phyloP scores from a whole-genome alignment of 164 flowering plant species.

The Chloranthus sessilifolius region DNA sequence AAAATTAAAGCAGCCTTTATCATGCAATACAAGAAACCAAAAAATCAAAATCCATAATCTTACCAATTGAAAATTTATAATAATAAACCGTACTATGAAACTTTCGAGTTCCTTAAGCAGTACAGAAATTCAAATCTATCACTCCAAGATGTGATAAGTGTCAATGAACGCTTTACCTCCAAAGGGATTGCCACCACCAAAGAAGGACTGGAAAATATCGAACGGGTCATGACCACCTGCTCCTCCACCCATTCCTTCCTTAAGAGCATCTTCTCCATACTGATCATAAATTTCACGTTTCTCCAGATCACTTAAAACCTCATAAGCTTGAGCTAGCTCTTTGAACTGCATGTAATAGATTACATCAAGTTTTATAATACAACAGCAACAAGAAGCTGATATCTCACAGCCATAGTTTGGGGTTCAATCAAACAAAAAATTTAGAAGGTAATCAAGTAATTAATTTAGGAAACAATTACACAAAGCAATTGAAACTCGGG shows the following conservation, averaged over 20 bases:
- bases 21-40: no score
- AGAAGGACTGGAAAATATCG: slow-evolving; percentile 62
- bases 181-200: slow-evolving; percentile 52
- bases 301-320: slow-evolving; percentile 74
- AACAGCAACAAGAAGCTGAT: no score
- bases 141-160: not conserved
- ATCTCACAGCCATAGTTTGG: no score
- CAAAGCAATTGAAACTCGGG: no score
- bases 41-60: no score
- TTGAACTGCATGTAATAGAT: slow-evolving; percentile 53
- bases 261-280: slow-evolving; percentile 85
- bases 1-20: no score
- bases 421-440: no score
- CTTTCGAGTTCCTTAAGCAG: not conserved
- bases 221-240: slow-evolving; percentile 63
- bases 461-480: no score
- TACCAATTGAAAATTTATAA: no score
- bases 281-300: slow-evolving; percentile 77
- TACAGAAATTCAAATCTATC: not conserved
- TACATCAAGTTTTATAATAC: no score
- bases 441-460: no score
- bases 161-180: slow-evolving; percentile 31
- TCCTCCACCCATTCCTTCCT: slow-evolving; percentile 72
- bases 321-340: slow-evolving; percentile 82
- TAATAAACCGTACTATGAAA: not conserved